phyloP scores from a whole-genome alignment of 2,329 filamentous ascomycete genomes.

The Penicillium sp. region DNA sequence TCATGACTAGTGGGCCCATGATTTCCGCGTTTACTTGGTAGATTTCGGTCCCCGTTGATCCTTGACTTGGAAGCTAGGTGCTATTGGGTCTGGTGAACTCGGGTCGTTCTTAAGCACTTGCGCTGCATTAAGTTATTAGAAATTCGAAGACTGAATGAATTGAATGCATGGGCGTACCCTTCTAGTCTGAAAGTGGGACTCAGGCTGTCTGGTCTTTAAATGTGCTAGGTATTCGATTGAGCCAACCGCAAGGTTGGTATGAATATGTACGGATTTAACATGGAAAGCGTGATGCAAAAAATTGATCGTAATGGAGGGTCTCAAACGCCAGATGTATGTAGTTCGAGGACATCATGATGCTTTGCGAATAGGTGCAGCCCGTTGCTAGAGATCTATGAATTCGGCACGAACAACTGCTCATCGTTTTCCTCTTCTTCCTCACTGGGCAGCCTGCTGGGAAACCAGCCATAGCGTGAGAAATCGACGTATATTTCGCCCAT shows the following conservation, averaged over 20 bases:
- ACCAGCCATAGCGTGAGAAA: slow-evolving; percentile 50
- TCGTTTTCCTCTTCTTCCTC: slow-evolving; percentile 35
- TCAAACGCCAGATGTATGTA: background rate
- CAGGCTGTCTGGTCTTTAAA: background rate
- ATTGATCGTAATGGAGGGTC: background rate
- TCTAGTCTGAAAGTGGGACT: background rate
- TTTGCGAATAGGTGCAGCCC: background rate
- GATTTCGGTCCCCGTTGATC: background rate
- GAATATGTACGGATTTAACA: background rate
- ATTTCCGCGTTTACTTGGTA: background rate
- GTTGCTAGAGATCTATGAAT: background rate
- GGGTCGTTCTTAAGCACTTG: background rate
- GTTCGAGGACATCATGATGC: background rate
- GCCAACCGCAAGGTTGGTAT: background rate
- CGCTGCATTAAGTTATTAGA: background rate
- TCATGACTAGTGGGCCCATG: background rate
- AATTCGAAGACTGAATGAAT: background rate
- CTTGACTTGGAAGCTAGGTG: background rate
- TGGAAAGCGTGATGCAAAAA: too few relatives aligned
- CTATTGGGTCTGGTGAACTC: too few relatives aligned
- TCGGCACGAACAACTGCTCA: background rate
- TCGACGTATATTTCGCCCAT: slow-evolving; percentile 50
- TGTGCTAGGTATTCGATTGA: too few relatives aligned
- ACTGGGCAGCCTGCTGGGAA: slow-evolving; percentile 53
- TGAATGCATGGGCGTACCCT: background rate